These are phyloP conservation scores for Glaciozyma martinii DNA, from an alignment of 768 basidiomycete genomes.

Conservation along the genomic window DNA sequence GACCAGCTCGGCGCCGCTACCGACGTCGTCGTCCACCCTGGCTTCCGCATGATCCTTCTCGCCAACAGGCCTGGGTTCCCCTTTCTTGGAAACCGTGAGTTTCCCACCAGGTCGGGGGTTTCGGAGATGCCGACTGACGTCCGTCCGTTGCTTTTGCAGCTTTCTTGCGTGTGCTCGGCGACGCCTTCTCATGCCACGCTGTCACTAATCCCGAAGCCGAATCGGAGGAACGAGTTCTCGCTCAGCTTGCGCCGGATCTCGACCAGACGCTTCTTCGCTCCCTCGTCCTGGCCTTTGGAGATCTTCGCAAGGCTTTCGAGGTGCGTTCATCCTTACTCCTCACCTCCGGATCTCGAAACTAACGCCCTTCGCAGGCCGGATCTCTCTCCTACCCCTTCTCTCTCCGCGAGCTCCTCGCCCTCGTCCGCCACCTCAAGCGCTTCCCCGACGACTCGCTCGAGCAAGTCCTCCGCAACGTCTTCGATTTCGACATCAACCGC, in stretches of 20 bases:
- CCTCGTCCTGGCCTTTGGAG: constrained; percentile 12
- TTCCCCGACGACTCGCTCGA: constrained; percentile 19
- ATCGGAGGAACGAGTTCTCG: constrained; percentile 7
- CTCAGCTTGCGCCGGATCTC: constrained; percentile 17
- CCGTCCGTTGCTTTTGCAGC: not conserved
- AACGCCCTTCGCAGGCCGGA: not conserved
- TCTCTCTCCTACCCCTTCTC: constrained; percentile 23
- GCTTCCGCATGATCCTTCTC: constrained; percentile 25
- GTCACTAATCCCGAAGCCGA: constrained; percentile 22
- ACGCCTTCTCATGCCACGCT: constrained; percentile 15
- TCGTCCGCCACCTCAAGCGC: constrained; percentile 17
- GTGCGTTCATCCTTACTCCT: not conserved
- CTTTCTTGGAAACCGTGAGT: constrained; percentile 4
- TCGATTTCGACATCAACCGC: constrained; percentile 24
- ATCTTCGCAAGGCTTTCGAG: constrained; percentile 17
- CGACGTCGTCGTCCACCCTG: constrained; percentile 16
- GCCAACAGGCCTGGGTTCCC: constrained; percentile 15
- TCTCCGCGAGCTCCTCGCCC: constrained; percentile 22
- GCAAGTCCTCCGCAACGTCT: constrained; percentile 11
- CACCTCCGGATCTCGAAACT: not conserved
- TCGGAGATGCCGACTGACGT: not conserved
- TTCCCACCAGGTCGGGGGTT: too few relatives aligned
- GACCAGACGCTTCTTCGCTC: constrained; percentile 1
- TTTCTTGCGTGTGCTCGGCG: constrained; percentile 13
- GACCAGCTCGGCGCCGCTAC: too few relatives aligned